A percentile compares a stretch with the other conserved stretches of the same genome.
Evolutionary conservation across 1,284 basidiomycete genomes (phyloP).

Genomic region (Marasmius tenuissimus): DNA sequence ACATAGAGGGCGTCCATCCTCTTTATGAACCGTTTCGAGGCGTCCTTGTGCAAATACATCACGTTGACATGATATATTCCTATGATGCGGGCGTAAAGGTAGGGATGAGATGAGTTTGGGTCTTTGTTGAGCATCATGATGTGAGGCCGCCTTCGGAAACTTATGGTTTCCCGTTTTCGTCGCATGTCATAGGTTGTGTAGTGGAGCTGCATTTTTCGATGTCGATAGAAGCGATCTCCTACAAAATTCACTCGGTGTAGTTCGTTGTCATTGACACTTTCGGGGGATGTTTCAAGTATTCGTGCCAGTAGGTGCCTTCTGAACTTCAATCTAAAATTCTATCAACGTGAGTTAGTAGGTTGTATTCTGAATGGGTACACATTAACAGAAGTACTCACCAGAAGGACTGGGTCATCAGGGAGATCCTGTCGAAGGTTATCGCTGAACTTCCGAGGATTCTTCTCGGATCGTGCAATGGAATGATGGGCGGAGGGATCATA

Average conservation of each 20-base stretch:
- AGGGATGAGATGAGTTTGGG: slow-evolving; percentile 18
- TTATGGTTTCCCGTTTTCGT: slow-evolving; percentile 22
- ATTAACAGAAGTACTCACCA: not conserved
- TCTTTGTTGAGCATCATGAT: slow-evolving; percentile 17
- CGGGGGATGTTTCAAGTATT: not conserved
- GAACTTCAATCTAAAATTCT: slow-evolving; percentile 9
- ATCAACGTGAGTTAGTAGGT: not conserved
- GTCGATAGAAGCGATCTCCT: slow-evolving; percentile 14
- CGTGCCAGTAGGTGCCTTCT: slow-evolving; percentile 1
- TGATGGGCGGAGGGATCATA: slow-evolving; percentile 11
- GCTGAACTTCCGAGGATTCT: not conserved
- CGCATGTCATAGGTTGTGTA: slow-evolving; percentile 25
- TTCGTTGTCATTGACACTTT: not conserved
- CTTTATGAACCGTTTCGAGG: not conserved
- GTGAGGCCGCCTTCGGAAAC: slow-evolving; percentile 18
- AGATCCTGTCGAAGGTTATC: not conserved
- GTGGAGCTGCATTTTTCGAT: slow-evolving; percentile 16
- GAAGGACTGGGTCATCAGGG: not conserved
- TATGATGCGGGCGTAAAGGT: slow-evolving; percentile 35
- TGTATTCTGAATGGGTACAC: not conserved
- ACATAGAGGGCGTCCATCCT: not conserved
- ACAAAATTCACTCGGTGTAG: slow-evolving; percentile 6
- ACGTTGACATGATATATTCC: slow-evolving; percentile 33
- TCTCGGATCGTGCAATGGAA: slow-evolving; percentile 13
- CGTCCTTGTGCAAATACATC: not conserved